Evolutionary conservation across 768 basidiomycete species (phyloP), one percentile per base, ranked within the genome.

Genomic region (Mrakia hoshinonis): DNA sequence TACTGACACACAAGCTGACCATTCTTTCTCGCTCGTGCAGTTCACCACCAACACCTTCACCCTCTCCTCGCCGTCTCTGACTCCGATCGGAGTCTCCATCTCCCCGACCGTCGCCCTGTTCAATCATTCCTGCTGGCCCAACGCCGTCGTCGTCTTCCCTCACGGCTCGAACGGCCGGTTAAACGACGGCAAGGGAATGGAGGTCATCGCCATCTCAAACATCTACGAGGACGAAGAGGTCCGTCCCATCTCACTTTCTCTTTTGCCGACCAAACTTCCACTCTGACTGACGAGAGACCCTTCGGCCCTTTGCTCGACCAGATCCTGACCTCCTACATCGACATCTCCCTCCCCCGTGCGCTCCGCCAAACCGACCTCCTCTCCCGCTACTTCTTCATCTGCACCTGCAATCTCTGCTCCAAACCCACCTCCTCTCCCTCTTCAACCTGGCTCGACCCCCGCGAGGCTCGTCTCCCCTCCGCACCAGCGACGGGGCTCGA

Each of bases 31-130:
- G 55, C 15, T 4, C 54, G 4, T 26, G 10, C 74, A 98, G 93
- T 93, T 97, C 77, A 85, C 86, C 12, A 90, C 91, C 9, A 99
- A 99, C 78, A 88, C 95, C 0, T 90, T 97, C 77, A 89, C 93
- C 0, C 81, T 96, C 12, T 88, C 92, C 0, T 85, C 88, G 0
- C 86, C 89, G 0, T 84, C 89, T 4, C 81, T 98, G 20, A 84
- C 85, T 2, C 89, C 93, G 0, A 82, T 97, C 46, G 95, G 95
- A 7, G 87, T 87, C 2, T 86, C 88, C n/a, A 84, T 94, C 18
- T 89, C 90, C 0, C 93, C 94, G 0, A 76, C 85, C 0, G 81
- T 88, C 4, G 93, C 93, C 78, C 26, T 73, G 43, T 67, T 55
- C 63, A 75, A 70, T 34, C 68, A 73, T 29, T 89, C 89, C 0